Evolutionary conservation across 176 grass and related monocot species (phyloP).

Genomic region (Neostapfia colusana): DNA sequence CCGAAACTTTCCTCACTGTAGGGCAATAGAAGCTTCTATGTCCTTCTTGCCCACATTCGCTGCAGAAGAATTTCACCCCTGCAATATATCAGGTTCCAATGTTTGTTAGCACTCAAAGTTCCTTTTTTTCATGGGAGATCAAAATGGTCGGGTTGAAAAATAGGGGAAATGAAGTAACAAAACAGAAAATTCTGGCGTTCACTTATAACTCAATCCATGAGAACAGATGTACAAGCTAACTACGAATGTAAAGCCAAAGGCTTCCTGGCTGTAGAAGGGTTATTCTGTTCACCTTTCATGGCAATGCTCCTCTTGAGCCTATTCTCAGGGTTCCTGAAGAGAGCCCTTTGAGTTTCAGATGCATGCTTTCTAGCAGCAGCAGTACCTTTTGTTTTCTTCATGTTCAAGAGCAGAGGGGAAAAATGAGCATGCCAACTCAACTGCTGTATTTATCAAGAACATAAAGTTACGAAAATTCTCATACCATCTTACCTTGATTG

Average conservation of each 20-base stretch:
- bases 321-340: conserved; percentile 79
- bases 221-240: not conserved
- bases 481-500: conserved; percentile 71
- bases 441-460: conserved; percentile 29
- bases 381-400: conserved; percentile 76
- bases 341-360: conserved; percentile 69
- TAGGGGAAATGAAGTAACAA: conserved; percentile 2
- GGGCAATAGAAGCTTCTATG: conserved; percentile 79
- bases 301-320: conserved; percentile 81
- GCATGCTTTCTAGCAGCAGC: conserved; percentile 73
- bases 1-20: conserved; percentile 42
- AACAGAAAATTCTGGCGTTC: not conserved
- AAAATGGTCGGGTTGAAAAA: not conserved
- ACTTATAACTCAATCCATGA: conserved; percentile 12
- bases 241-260: not conserved
- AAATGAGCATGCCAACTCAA: conserved; percentile 13
- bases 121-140: not conserved
- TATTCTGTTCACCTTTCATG: conserved; percentile 68
- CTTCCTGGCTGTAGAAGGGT: not conserved
- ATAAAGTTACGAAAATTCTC: conserved; percentile 1
- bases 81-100: conserved; percentile 24
- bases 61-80: conserved; percentile 90
- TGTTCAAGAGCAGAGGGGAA: conserved; percentile 16
- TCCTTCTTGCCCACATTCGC: conserved; percentile 75
- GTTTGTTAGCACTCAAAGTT: not conserved